A percentile compares a stretch with the other conserved stretches of the same genome.
Evolutionary conservation across 2,329 filamentous ascomycete species (phyloP).

Genomic region (Monilinia polystroma): DNA sequence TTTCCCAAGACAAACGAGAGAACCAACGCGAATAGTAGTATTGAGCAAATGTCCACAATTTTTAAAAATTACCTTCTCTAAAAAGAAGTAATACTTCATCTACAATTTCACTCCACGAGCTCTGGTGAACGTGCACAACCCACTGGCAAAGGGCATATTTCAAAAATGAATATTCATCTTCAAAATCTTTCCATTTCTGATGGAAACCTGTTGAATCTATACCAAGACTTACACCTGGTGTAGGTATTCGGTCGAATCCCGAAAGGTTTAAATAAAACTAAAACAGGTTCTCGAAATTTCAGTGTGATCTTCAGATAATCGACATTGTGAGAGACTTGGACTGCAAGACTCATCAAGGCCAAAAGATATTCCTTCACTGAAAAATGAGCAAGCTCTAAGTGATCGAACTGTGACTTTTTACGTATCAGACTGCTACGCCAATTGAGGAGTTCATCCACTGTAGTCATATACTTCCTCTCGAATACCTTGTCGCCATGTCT

Average conservation of each 20-base stretch:
- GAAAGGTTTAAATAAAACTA: not conserved
- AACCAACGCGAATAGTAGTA: not conserved
- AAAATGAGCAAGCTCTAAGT: slow-evolving; percentile 34
- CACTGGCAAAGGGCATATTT: not conserved
- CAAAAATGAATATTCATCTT: not conserved
- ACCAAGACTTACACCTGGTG: not conserved
- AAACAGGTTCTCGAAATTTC: slow-evolving; percentile 8
- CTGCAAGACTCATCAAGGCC: slow-evolving; percentile 4
- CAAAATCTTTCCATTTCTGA: not conserved
- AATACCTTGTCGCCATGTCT: slow-evolving; percentile 15
- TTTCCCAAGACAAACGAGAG: no score
- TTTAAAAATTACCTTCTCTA: slow-evolving; percentile 1
- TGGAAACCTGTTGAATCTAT: not conserved
- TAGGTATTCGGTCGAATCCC: not conserved
- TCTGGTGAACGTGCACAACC: accelerated
- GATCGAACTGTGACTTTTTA: slow-evolving; percentile 16
- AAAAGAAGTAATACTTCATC: not conserved
- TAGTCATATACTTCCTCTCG: slow-evolving; percentile 30
- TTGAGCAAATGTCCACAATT: not conserved
- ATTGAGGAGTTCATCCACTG: slow-evolving; percentile 29
- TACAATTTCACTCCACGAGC: not conserved
- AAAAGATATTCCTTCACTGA: slow-evolving; percentile 36
- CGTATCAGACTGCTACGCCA: slow-evolving; percentile 35
- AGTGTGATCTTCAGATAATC: slow-evolving; percentile 6
- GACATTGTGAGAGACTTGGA: slow-evolving; percentile 12